Conservation (phyloP, 345 rosid species). For the Turritis glabra region DNA sequence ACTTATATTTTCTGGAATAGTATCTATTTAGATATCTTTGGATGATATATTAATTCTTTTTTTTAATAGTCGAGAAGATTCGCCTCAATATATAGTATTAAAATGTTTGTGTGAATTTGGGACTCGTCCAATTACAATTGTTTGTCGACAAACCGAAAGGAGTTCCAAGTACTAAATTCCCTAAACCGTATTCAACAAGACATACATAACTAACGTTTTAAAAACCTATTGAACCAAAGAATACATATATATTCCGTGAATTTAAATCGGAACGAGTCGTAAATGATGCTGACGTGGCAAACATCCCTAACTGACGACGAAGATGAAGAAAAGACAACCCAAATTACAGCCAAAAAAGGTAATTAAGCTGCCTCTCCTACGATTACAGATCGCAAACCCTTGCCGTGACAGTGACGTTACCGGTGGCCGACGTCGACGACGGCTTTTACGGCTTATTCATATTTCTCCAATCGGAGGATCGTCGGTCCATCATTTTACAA, state of each 20-base stretch:
- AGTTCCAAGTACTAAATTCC: too few species aligned
- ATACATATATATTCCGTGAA: neutral
- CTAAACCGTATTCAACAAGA: neutral
- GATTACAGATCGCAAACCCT: constrained; percentile 32
- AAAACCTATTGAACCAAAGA: too few species aligned
- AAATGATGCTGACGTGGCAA: constrained; percentile 36
- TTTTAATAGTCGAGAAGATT: too few species aligned
- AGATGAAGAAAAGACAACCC: constrained; percentile 14
- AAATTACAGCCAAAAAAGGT: constrained; percentile 19
- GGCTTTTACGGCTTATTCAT: constrained; percentile 1
- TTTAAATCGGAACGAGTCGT: constrained; percentile 13
- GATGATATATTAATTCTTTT: too few species aligned
- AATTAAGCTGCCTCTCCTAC: constrained; percentile 16
- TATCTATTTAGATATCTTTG: neutral
- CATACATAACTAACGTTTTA: too few species aligned
- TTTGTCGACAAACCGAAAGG: neutral
- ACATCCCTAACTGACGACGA: constrained; percentile 26
- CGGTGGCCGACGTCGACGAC: constrained; percentile 10
- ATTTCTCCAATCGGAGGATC: constrained; percentile 13
- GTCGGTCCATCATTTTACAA: neutral
- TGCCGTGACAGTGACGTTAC: constrained; percentile 21
- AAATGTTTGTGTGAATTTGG: too few species aligned
- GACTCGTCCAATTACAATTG: neutral
- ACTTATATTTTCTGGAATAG: too few species aligned
- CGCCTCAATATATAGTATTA: too few species aligned